Conservation (phyloP, 169 alveolate genomes). For the Eimeria nieschulzi region DNA sequence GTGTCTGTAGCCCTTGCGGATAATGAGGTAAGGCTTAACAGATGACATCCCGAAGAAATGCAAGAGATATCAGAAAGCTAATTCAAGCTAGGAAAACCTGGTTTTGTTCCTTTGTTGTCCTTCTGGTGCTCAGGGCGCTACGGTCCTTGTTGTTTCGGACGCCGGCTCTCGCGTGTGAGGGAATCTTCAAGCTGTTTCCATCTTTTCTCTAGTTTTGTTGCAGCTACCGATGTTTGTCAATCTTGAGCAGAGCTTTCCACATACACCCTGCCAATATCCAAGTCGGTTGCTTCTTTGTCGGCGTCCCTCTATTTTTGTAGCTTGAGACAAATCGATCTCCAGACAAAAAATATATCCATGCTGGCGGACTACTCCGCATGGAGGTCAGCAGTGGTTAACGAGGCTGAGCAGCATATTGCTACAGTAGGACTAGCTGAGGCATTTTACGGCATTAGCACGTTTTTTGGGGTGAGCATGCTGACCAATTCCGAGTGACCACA, state of each 20-base stretch:
- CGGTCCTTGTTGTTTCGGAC: constrained; percentile 39
- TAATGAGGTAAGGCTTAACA: neutral
- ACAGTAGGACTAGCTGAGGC: constrained; percentile 30
- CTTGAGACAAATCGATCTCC: constrained; percentile 15
- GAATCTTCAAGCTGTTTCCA: neutral
- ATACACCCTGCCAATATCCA: too few species aligned
- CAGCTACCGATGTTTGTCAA: too few species aligned
- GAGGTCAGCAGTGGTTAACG: constrained; percentile 35
- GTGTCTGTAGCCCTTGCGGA: constrained; percentile 49
- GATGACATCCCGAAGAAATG: neutral
- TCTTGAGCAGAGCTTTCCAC: too few species aligned
- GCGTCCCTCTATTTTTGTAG: neutral
- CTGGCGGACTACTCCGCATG: constrained; percentile 41
- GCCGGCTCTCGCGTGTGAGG: constrained; percentile 43
- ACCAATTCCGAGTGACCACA: too few species aligned
- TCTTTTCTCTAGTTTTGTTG: neutral
- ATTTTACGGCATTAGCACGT: constrained; percentile 42
- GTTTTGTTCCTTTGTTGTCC: neutral
- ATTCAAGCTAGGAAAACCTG: too few species aligned
- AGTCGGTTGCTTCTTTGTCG: too few species aligned
- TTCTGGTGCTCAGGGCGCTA: constrained; percentile 14
- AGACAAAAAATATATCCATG: constrained; percentile 1
- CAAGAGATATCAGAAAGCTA: neutral
- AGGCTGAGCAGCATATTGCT: constrained; percentile 33
- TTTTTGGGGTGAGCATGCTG: constrained; percentile 38